Evolutionary conservation across 2,329 filamentous ascomycete genomes (phyloP), one percentile per base, ranked within the genome.

Genomic region (Graphilbum sp.): DNA sequence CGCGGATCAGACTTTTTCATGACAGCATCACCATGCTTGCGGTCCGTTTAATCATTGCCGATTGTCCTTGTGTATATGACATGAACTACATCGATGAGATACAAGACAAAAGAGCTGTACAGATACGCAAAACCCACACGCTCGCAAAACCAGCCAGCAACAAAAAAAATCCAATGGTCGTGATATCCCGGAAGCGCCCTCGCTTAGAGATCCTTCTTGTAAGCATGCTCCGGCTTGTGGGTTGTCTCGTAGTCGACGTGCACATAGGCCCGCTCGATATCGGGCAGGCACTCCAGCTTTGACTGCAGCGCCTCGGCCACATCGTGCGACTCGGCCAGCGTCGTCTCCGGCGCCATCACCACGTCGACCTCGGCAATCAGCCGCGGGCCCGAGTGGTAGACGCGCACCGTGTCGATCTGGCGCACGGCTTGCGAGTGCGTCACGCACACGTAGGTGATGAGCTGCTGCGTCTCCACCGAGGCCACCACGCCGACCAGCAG

Each of bases 201-300:
- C 17, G 8, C 21, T 18, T 39, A 76, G 29, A 77, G 44, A 44
- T 76, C 68, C 57, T 78, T 78, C 61, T 75, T 76, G 42, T 60
- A 64, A 13, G 61, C 60, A 50, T 77, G 87, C 63, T 95, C 87
- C 0, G 88, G 88, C 57, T 90, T 87, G 58, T 96, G 90, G 16
- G 80, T 86, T 4, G 87, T 95, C 63, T 96, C 90, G 50, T 92
- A 96, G 57, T 98, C 90, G 16, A 95, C 87, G 56, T 98, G 90
- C 17, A 96, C 90, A 54, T 95, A 96, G 0, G 86, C 86, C 42
- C 90, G 66, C 67, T 96, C 90, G 10, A 96, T 78, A 53, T 94
- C 79, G 0, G 90, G 88, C 45, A 98, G 59, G 40, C 78, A 82
- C 67, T 98, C 90, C 3, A 96, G 66, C 63, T 96, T 96, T 45